Evolutionary conservation across 73 alveolate genomes (phyloP), one percentile per base, ranked within the genome.

Genomic region (Symbiodinium natans): DNA sequence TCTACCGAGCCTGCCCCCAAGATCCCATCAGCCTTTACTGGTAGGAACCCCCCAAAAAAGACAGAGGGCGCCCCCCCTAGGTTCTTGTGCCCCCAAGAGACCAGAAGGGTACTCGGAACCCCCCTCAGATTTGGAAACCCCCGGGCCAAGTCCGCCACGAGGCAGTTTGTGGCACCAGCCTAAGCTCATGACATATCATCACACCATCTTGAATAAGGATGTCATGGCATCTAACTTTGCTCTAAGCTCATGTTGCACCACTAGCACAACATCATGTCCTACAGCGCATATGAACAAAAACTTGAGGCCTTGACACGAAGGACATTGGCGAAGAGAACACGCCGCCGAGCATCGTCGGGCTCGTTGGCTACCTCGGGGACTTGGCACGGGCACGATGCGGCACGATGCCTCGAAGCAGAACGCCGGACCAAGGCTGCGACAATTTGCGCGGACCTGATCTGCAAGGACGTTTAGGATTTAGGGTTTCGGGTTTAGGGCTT

Each of bases 311-410:
- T n/a, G 23, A 39, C 93, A 38, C 93, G 93, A 33, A 86, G 33
- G n/a, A 86, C 21, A 34, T 86, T 86, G 29, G 82, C 56, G 19
- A 73, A 75, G 52, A 86, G 82, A 17, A 52, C 93, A 39, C 93
- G 80, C 29, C 93, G 93, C 40, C 93, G 93, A 33, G 80, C 38
- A 34, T 86, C 93, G 29, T 48, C 48, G 27, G 82, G 82, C 93
- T 86, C 93, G 52, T 86, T 86, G 80, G 93, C 93, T 10, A 86
- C 93, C 93, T 86, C 17, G 21, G 87, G 23, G 71, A 11, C 27
- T 52, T 15, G 3, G 23, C n/a, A n/a, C n/a, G n/a, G n/a, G n/a
- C n/a, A n/a, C n/a, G n/a, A n/a, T n/a, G n/a, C n/a, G n/a, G n/a
- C n/a, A n/a, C n/a, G n/a, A n/a, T n/a, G 71, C 10, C 31, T 52